A percentile compares a stretch with the other conserved stretches of the same genome.
Conservation (phyloP, 495 filamentous ascomycete genomes). For the Aspergillus cavernicola region DNA sequence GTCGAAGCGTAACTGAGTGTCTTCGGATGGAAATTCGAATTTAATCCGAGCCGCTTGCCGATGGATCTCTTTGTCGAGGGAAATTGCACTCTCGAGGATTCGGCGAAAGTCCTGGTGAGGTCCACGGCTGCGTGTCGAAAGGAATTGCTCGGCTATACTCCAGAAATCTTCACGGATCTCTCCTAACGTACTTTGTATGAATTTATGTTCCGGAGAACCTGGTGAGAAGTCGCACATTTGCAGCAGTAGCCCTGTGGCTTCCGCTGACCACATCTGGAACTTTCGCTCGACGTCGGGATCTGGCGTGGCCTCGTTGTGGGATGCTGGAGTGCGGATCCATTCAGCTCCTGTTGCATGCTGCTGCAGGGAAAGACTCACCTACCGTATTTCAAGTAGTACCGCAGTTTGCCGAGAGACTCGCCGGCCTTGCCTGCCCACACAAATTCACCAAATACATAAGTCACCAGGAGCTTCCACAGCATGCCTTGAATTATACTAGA, state of each 20-base stretch:
- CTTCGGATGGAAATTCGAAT: background rate
- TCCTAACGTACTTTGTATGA: background rate
- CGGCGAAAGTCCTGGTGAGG: background rate
- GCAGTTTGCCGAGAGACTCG: background rate
- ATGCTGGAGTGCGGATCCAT: background rate
- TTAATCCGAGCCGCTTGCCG: background rate
- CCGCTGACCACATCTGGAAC: slow-evolving; percentile 4
- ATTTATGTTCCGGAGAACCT: background rate
- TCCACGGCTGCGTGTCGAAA: background rate
- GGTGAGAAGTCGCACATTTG: background rate
- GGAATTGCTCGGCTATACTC: background rate
- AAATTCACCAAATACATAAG: background rate
- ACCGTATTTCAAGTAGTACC: background rate
- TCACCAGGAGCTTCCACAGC: background rate
- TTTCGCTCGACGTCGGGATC: slow-evolving; percentile 1
- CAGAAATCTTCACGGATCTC: background rate
- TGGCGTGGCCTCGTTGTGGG: background rate
- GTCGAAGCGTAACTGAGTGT: background rate
- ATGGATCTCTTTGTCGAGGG: slow-evolving; percentile 1
- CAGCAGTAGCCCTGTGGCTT: background rate
- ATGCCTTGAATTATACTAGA: slow-evolving; percentile 3
- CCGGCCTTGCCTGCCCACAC: background rate
- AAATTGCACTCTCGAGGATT: background rate
- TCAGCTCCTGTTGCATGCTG: too few relatives aligned
- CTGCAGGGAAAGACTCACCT: background rate